phyloP scores from a whole-genome alignment of 2,329 filamentous ascomycete genomes.

The Cercospora sesami region DNA sequence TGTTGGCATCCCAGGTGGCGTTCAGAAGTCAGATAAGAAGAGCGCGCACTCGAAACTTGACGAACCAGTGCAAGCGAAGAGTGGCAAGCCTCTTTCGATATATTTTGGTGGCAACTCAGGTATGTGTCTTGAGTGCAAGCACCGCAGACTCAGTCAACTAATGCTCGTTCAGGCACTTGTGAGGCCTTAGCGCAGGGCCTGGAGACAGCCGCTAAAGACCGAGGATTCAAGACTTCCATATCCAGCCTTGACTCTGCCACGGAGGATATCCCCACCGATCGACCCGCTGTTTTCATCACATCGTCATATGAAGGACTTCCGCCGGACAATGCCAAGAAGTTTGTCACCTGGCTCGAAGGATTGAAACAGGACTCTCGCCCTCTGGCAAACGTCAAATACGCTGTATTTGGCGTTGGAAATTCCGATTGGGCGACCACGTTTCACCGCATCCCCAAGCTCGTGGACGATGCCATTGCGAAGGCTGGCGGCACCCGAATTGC shows the following conservation, averaged over 20 bases:
- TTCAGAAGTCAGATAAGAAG: conserved; percentile 5
- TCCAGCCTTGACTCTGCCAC: conserved; percentile 38
- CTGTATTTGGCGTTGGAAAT: conserved; percentile 47
- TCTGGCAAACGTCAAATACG: conserved; percentile 41
- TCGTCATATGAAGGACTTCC: conserved; percentile 48
- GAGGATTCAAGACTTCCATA: conserved; percentile 42
- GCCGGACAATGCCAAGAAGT: conserved; percentile 46
- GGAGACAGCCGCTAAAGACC: conserved; percentile 39
- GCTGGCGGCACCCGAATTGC: conserved; percentile 37
- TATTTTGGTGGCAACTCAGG: conserved; percentile 16
- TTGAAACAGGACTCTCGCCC: conserved; percentile 15
- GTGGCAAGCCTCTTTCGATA: conserved; percentile 12
- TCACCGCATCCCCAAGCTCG: conserved; percentile 43
- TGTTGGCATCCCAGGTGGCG: conserved; percentile 14
- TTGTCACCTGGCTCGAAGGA: conserved; percentile 42
- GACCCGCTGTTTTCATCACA: conserved; percentile 44
- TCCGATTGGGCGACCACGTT: conserved; percentile 47
- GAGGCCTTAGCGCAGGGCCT: conserved; percentile 45
- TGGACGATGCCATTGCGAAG: conserved; percentile 39
- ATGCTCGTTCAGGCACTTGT: conserved; percentile 35
- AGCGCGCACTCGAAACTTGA: background rate
- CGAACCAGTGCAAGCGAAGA: background rate
- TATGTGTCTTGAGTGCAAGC: background rate
- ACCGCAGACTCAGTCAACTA: background rate
- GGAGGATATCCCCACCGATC: conserved; percentile 37